phyloP scores from a whole-genome alignment of 441 rosid genomes.

The Gossypium davidsonii region DNA sequence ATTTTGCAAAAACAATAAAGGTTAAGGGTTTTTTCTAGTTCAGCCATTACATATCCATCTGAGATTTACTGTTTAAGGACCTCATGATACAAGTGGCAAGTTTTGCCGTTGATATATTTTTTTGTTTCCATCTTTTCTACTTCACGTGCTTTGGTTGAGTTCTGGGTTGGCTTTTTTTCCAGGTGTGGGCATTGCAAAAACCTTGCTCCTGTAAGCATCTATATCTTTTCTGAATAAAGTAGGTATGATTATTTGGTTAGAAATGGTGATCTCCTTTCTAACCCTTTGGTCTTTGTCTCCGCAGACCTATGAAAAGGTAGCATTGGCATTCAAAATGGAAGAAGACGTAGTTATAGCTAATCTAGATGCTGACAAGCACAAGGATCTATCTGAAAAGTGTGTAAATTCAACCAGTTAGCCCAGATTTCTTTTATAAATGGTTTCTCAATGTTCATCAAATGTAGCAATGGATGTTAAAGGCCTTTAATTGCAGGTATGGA shows the following conservation, averaged over 20 bases:
- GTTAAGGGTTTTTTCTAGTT: not conserved
- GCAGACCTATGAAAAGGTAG: conserved; percentile 90
- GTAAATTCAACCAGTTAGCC: not conserved
- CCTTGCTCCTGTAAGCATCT: conserved; percentile 66
- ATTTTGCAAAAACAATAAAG: not conserved
- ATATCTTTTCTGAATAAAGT: not conserved
- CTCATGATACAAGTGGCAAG: not conserved
- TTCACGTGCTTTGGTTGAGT: conserved; percentile 7
- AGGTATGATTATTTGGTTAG: not conserved
- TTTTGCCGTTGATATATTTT: not conserved
- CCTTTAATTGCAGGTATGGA: conserved; percentile 54
- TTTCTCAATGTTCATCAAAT: not conserved
- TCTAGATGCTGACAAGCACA: conserved; percentile 84
- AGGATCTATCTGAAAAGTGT: conserved; percentile 71
- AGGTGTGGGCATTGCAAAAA: conserved; percentile 78
- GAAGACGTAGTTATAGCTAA: conserved; percentile 81
- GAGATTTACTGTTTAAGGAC: not conserved
- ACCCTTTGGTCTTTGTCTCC: not conserved
- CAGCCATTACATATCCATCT: not conserved
- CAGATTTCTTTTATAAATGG: not conserved
- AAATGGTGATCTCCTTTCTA: conserved; percentile 1
- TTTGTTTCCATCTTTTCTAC: not conserved
- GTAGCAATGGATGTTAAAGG: not conserved
- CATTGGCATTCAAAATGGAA: conserved; percentile 66
- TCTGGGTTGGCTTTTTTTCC: conserved; percentile 16